A percentile compares a stretch with the other conserved stretches of the same genome.
Conservation (phyloP, 2,329 filamentous ascomycete species). For the Claviceps humidiphila region DNA sequence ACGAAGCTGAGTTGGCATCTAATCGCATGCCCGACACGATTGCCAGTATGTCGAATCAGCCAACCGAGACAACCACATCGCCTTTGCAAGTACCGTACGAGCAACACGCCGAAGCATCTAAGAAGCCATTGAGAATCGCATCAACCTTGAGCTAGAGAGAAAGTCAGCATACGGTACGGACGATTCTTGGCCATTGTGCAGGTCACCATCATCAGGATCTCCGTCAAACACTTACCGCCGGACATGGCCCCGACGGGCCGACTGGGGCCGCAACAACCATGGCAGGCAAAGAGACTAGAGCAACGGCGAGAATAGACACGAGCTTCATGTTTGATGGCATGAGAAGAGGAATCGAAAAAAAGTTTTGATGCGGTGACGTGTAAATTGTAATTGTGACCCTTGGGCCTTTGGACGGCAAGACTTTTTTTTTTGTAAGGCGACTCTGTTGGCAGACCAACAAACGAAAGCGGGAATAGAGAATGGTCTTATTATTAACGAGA, state of each 20-base stretch:
- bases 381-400: too few species aligned
- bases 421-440: too few species aligned
- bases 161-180: not conserved
- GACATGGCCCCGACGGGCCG: slow-evolving; percentile 21
- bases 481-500: too few species aligned
- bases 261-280: slow-evolving; percentile 13
- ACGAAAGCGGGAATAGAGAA: too few species aligned
- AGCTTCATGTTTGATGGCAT: slow-evolving; percentile 4
- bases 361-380: too few species aligned
- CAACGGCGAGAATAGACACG: not conserved
- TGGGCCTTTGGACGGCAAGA: too few species aligned
- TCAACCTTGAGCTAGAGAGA: slow-evolving; percentile 19
- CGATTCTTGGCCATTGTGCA: not conserved
- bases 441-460: too few species aligned
- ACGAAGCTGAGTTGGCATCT: not conserved
- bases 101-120: slow-evolving; percentile 37
- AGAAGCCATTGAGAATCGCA: slow-evolving; percentile 33
- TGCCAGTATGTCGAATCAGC: slow-evolving; percentile 2
- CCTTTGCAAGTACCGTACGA: slow-evolving; percentile 39
- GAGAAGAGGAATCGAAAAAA: too few species aligned
- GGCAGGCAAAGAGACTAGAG: slow-evolving; percentile 9
- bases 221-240: slow-evolving; percentile 15
- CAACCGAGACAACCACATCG: slow-evolving; percentile 26
- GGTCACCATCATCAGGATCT: too few species aligned
- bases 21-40: not conserved